Conservation (phyloP, 768 basidiomycete genomes). For the Coprinopsis strossmayeri region DNA sequence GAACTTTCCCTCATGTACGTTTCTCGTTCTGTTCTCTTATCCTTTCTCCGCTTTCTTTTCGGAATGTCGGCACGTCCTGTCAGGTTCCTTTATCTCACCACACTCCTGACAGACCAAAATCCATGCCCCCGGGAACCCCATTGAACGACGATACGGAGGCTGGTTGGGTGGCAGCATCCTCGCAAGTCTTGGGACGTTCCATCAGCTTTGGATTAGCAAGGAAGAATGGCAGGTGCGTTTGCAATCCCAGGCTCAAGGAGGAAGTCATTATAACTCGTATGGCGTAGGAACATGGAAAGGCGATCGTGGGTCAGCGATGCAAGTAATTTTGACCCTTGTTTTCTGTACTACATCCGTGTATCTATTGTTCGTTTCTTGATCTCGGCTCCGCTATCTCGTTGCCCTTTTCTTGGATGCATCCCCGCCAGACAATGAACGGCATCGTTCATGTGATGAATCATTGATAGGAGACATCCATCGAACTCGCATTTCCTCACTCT, state of each 20-base stretch:
- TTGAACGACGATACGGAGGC: conserved; percentile 84
- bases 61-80: not conserved
- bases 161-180: conserved; percentile 97
- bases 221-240: conserved; percentile 89
- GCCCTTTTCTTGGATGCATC: too few species aligned
- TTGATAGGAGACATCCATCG: too few species aligned
- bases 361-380: conserved; percentile 4
- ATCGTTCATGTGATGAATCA: too few species aligned
- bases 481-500: too few species aligned
- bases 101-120: conserved; percentile 67
- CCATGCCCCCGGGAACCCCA: conserved; percentile 84
- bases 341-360: not conserved
- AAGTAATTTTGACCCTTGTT: conserved; percentile 40
- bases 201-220: conserved; percentile 91
- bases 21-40: not conserved
- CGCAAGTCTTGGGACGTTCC: conserved; percentile 94
- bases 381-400: too few species aligned
- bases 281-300: conserved; percentile 82
- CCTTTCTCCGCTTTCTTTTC: not conserved
- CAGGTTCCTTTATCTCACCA: too few species aligned
- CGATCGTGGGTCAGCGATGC: conserved; percentile 81
- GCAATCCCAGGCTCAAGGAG: too few species aligned
- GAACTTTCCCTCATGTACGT: conserved; percentile 76
- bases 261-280: too few species aligned
- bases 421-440: too few species aligned